Percentiles rank a stretch among this genome's conserved stretches.
Evolutionary conservation across 768 basidiomycete genomes (phyloP).

Genomic region (Lanmaoa pseudosensibilis): DNA sequence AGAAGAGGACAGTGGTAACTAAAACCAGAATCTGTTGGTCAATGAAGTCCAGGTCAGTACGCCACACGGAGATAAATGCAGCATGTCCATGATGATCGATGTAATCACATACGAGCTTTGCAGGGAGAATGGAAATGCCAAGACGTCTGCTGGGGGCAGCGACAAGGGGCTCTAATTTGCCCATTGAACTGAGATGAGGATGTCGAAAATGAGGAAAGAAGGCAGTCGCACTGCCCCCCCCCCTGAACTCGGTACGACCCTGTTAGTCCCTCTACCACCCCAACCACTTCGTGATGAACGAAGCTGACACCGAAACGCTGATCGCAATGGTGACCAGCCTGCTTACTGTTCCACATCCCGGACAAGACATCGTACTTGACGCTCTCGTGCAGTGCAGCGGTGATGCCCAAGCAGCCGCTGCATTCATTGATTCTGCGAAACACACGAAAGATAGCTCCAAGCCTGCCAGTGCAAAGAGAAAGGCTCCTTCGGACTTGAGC

Average conservation of each 20-base stretch:
- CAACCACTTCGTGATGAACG: constrained; percentile 21
- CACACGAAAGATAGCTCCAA: constrained; percentile 14
- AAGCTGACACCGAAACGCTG: constrained; percentile 62
- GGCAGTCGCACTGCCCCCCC: constrained; percentile 1
- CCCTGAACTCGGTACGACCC: neutral
- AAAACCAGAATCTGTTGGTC: constrained; percentile 15
- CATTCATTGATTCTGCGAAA: constrained; percentile 33
- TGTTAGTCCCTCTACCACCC: neutral
- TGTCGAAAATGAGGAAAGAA: neutral
- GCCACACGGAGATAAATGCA: neutral
- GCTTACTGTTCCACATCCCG: constrained; percentile 35
- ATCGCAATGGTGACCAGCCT: constrained; percentile 68
- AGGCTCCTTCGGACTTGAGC: constrained; percentile 49
- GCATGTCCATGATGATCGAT: neutral
- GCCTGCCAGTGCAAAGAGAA: constrained; percentile 40
- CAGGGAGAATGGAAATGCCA: neutral
- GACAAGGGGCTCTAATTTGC: neutral
- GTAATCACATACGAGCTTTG: constrained; percentile 16
- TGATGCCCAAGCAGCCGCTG: constrained; percentile 53
- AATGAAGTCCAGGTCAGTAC: neutral
- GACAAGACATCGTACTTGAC: constrained; percentile 51
- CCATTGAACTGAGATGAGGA: constrained; percentile 4
- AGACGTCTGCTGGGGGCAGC: neutral
- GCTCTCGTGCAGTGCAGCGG: constrained; percentile 58
- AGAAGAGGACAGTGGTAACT: constrained; percentile 2